Evolutionary conservation across 768 basidiomycete genomes (phyloP).

Genomic region (Boletus fagicola): DNA sequence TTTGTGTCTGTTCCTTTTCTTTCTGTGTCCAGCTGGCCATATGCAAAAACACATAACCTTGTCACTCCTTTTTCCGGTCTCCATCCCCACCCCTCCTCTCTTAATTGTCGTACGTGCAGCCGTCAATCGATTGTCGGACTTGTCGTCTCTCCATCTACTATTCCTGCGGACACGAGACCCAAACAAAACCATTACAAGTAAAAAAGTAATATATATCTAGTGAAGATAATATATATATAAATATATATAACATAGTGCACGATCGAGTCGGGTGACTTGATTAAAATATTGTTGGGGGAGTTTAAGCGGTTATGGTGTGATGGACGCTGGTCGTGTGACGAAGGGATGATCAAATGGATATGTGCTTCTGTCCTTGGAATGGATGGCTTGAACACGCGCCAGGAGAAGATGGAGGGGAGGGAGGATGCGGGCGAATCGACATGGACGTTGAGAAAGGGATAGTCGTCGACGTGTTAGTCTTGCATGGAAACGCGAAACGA

Average conservation of each 20-base stretch:
- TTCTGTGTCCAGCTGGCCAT: conserved; percentile 11
- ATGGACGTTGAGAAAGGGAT: neutral
- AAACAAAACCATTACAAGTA: neutral
- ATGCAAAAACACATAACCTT: conserved; percentile 13
- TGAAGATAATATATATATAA: neutral
- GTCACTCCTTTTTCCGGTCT: conserved; percentile 7
- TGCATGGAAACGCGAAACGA: neutral
- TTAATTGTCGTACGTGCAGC: neutral
- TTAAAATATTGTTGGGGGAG: neutral
- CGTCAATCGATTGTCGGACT: neutral
- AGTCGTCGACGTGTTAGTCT: neutral
- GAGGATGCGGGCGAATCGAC: neutral
- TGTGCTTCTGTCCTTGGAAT: neutral
- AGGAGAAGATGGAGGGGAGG: neutral
- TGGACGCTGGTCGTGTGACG: neutral
- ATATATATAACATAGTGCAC: too few species aligned
- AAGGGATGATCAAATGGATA: too few species aligned
- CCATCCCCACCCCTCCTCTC: too few species aligned
- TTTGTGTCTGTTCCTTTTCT: conserved; percentile 14
- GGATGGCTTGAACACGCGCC: neutral
- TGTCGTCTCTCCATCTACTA: neutral
- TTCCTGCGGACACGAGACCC: neutral
- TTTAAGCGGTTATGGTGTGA: neutral
- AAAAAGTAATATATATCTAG: conserved; percentile 5
- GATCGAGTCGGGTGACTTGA: neutral